These are phyloP conservation scores for Trichoderma orchidacearum DNA, from an alignment of 495 filamentous ascomycete genomes.

Conservation along the genomic window DNA sequence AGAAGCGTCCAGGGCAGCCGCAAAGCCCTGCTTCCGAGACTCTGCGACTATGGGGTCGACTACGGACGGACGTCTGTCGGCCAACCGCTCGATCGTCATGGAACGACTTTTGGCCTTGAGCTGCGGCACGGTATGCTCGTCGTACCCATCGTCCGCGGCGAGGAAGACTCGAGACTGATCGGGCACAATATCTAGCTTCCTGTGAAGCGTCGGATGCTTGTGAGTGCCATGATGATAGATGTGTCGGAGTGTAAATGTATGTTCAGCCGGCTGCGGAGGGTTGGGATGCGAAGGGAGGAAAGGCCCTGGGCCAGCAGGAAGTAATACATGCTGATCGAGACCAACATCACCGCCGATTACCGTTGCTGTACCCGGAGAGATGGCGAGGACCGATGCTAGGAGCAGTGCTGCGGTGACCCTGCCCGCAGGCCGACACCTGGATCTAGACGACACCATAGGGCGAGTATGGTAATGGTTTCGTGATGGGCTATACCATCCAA, in stretches of 20 bases:
- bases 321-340: slow-evolving; percentile 15
- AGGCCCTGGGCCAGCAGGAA: slow-evolving; percentile 18
- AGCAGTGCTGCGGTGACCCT: slow-evolving; percentile 46
- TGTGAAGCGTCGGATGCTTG: slow-evolving; percentile 59
- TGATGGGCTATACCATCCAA: slow-evolving; percentile 10
- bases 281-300: slow-evolving; percentile 24
- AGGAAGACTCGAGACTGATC: slow-evolving; percentile 48
- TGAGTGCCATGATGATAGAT: slow-evolving; percentile 79
- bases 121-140: slow-evolving; percentile 29
- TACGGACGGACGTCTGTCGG: slow-evolving; percentile 58
- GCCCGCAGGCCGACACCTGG: slow-evolving; percentile 32
- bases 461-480: slow-evolving; percentile 10
- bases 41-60: slow-evolving; percentile 64
- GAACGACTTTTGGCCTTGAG: slow-evolving; percentile 43
- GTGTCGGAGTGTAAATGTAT: slow-evolving; percentile 61
- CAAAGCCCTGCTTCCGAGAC: slow-evolving; percentile 47
- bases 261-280: slow-evolving; percentile 24
- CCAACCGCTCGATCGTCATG: slow-evolving; percentile 61
- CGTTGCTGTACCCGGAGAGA: slow-evolving; percentile 25
- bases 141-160: slow-evolving; percentile 47
- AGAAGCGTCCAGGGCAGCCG: slow-evolving; percentile 43
- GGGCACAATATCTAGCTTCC: slow-evolving; percentile 52
- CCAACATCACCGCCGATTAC: slow-evolving; percentile 7
- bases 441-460: slow-evolving; percentile 21
- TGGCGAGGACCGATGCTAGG: slow-evolving; percentile 44